Evolutionary conservation across 805 yeast species (phyloP).

Genomic region (Blastobotrys robertii): DNA sequence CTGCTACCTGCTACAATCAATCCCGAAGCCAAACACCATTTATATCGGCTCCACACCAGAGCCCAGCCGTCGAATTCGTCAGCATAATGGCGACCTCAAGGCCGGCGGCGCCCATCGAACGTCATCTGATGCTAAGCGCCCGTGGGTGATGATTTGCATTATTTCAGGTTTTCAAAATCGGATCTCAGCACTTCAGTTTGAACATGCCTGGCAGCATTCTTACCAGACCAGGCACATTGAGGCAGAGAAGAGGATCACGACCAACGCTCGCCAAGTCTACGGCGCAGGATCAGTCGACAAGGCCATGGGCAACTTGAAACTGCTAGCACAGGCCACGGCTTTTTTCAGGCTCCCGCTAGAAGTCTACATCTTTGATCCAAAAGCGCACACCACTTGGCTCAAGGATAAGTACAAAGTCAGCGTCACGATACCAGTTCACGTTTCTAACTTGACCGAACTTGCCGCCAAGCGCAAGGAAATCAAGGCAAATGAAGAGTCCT

Average conservation of each 20-base stretch:
- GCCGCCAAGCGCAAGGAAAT: no score
- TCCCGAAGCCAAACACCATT: conserved; percentile 46
- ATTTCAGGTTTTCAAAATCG: conserved; percentile 68
- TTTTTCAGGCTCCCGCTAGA: conserved; percentile 19
- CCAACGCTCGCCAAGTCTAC: conserved; percentile 1
- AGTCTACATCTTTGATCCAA: conserved; percentile 21
- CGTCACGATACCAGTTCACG: conserved; percentile 5
- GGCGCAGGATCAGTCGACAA: conserved; percentile 12
- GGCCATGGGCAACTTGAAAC: conserved; percentile 22
- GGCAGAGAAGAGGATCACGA: conserved; percentile 31
- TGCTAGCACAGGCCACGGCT: conserved; percentile 18
- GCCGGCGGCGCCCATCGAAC: conserved; percentile 67
- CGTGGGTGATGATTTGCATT: conserved; percentile 60
- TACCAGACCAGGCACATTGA: conserved; percentile 53
- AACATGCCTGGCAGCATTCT: conserved; percentile 77
- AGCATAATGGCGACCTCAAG: conserved; percentile 63
- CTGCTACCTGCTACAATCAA: conserved; percentile 59
- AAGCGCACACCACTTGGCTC: conserved; percentile 19
- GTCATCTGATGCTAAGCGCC: conserved; percentile 45
- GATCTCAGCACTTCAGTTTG: conserved; percentile 66
- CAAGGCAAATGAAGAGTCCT: neutral
- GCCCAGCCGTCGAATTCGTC: conserved; percentile 57
- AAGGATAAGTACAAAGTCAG: conserved; percentile 18
- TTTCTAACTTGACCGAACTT: neutral
- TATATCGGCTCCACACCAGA: conserved; percentile 81